phyloP scores from a whole-genome alignment of 345 rosid genomes.

The Crucihimalaya himalaica region DNA sequence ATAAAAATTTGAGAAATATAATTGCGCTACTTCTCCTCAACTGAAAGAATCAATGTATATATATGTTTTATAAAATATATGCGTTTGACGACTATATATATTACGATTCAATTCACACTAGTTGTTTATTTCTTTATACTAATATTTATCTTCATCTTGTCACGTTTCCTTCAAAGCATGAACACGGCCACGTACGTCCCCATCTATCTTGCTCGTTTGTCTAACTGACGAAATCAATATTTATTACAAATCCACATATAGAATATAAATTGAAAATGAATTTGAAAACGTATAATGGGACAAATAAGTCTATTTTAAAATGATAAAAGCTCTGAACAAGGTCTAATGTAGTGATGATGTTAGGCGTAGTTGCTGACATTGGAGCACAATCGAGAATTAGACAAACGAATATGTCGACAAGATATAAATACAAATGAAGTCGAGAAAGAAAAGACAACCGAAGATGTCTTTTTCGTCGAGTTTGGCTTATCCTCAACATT shows the following conservation, averaged over 20 bases:
- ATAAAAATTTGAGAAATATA: too few relatives aligned
- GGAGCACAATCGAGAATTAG: slow-evolving; percentile 32
- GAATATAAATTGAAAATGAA: slow-evolving; percentile 1
- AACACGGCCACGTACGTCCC: slow-evolving; percentile 34
- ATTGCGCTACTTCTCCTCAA: background rate
- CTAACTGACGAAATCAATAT: slow-evolving; percentile 27
- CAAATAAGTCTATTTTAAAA: slow-evolving; percentile 37
- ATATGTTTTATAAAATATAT: background rate
- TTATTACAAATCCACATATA: background rate
- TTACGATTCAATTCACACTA: slow-evolving; percentile 21
- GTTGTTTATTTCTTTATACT: background rate
- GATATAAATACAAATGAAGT: slow-evolving; percentile 7
- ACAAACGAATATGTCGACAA: slow-evolving; percentile 37
- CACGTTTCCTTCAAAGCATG: slow-evolving; percentile 35
- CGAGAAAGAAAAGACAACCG: slow-evolving; percentile 22
- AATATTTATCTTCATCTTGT: slow-evolving; percentile 4
- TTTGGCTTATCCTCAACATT: slow-evolving; percentile 23
- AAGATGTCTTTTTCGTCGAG: slow-evolving; percentile 29
- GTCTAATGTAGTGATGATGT: slow-evolving; percentile 30
- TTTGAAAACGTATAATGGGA: slow-evolving; percentile 31
- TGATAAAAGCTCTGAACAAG: slow-evolving; percentile 28
- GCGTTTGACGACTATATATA: background rate
- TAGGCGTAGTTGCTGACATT: slow-evolving; percentile 39
- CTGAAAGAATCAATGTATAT: slow-evolving; percentile 20
- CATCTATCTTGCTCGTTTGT: slow-evolving; percentile 28